phyloP scores from a whole-genome alignment of 2,329 filamentous ascomycete genomes.

The Fusarium sp. region DNA sequence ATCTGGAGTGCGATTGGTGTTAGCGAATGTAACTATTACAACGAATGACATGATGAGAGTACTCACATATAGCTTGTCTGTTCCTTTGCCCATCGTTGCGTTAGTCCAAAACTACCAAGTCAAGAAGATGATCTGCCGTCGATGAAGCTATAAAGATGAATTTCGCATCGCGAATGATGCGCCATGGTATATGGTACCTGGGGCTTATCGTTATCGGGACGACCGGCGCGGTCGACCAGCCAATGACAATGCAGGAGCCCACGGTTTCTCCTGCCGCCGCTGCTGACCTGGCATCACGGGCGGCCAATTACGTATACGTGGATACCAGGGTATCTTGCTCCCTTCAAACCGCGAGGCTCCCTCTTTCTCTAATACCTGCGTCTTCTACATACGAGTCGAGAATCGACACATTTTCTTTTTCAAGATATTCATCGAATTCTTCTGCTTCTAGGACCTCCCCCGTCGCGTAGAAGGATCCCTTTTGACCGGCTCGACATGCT shows the following conservation, averaged over 20 bases:
- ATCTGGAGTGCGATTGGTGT: constrained; percentile 61
- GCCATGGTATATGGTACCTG: constrained; percentile 24
- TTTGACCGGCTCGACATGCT: constrained; percentile 29
- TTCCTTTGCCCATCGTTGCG: constrained; percentile 55
- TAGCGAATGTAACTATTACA: background rate
- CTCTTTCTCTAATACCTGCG: constrained; percentile 9
- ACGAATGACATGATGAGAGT: background rate
- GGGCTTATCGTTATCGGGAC: constrained; percentile 32
- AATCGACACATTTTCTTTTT: background rate
- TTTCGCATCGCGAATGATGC: constrained; percentile 20
- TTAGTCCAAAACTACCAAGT: background rate
- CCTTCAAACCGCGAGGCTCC: constrained; percentile 27
- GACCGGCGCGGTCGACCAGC: background rate
- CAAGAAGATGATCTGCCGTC: background rate
- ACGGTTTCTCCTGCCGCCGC: constrained; percentile 17
- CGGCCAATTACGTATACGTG: constrained; percentile 43
- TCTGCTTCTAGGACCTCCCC: background rate
- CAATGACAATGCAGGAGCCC: constrained; percentile 17
- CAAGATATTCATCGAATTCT: background rate
- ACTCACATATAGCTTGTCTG: constrained; percentile 58
- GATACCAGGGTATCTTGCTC: constrained; percentile 19
- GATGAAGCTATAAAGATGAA: constrained; percentile 24
- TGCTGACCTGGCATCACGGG: constrained; percentile 43
- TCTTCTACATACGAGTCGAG: background rate
- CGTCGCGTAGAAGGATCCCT: constrained; percentile 3